These are phyloP conservation scores for Triadica sebifera DNA, from an alignment of 345 rosid species.

Conservation along the genomic window DNA sequence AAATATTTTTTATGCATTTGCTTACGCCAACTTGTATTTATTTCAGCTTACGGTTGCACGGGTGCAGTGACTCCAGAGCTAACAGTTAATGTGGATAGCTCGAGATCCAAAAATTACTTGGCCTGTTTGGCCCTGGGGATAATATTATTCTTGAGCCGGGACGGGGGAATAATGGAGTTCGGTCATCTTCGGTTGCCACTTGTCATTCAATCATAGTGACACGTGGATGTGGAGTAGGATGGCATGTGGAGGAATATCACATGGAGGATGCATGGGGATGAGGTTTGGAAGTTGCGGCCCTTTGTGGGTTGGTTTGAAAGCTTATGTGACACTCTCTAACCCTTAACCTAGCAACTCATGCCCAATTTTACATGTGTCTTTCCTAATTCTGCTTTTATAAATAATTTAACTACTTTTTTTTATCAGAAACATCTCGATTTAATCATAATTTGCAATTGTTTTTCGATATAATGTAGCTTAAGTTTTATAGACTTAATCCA, in stretches of 20 bases:
- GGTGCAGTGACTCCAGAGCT: neutral
- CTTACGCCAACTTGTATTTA: conserved; percentile 21
- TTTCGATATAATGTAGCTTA: too few species aligned
- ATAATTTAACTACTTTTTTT: too few species aligned
- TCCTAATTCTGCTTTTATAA: too few species aligned
- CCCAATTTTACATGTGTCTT: too few species aligned
- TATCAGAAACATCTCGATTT: too few species aligned
- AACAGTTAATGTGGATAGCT: conserved; percentile 29
- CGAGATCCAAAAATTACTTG: conserved; percentile 33
- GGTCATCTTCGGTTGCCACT: neutral
- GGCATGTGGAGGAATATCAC: conserved; percentile 18
- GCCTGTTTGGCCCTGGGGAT: conserved; percentile 19
- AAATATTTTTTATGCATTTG: neutral
- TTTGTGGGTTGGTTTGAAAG: too few species aligned
- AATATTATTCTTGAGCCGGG: conserved; percentile 4
- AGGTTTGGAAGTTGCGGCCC: conserved; percentile 5
- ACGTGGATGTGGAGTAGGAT: neutral
- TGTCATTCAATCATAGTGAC: neutral
- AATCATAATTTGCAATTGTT: too few species aligned
- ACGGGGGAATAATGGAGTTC: neutral
- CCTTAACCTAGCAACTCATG: too few species aligned
- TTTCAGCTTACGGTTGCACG: conserved; percentile 16
- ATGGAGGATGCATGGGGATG: conserved; percentile 16
- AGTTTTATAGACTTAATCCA: too few species aligned
- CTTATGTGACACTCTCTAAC: too few species aligned